Conservation (phyloP, 2,329 filamentous ascomycete species). For the Dactylellina haptotyla region DNA sequence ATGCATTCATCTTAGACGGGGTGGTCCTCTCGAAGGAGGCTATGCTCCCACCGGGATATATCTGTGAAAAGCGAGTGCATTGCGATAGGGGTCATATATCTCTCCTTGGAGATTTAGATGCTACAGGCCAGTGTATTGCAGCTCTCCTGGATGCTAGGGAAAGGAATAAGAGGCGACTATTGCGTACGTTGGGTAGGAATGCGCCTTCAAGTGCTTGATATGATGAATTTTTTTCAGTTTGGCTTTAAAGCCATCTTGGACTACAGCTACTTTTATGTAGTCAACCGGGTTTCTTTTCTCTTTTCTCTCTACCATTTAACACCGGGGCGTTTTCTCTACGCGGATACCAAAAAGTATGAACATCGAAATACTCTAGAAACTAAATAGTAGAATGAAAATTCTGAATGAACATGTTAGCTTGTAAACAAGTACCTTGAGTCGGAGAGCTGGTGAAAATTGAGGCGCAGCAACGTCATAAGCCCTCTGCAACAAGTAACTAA, state of each 20-base stretch:
- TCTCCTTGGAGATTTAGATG: slow-evolving; percentile 83
- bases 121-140: slow-evolving; percentile 77
- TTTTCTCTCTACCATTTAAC: neutral
- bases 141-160: slow-evolving; percentile 67
- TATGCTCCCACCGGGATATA: slow-evolving; percentile 84
- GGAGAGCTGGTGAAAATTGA: neutral
- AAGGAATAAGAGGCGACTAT: slow-evolving; percentile 67
- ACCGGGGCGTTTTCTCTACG: neutral
- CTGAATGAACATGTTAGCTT: slow-evolving; percentile 3
- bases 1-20: slow-evolving; percentile 73
- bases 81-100: slow-evolving; percentile 89
- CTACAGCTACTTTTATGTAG: no score
- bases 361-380: neutral
- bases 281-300: neutral
- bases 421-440: no score
- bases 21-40: slow-evolving; percentile 86
- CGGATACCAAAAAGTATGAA: neutral
- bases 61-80: slow-evolving; percentile 76
- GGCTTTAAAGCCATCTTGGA: no score
- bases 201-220: slow-evolving; percentile 37
- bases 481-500: neutral
- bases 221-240: neutral
- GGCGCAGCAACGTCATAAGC: slow-evolving; percentile 33
- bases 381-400: neutral
- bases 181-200: slow-evolving; percentile 33